Evolutionary conservation across 116 monocot genomes (phyloP), one percentile per base, ranked within the genome.

Genomic region (Posidonia oceanica): DNA sequence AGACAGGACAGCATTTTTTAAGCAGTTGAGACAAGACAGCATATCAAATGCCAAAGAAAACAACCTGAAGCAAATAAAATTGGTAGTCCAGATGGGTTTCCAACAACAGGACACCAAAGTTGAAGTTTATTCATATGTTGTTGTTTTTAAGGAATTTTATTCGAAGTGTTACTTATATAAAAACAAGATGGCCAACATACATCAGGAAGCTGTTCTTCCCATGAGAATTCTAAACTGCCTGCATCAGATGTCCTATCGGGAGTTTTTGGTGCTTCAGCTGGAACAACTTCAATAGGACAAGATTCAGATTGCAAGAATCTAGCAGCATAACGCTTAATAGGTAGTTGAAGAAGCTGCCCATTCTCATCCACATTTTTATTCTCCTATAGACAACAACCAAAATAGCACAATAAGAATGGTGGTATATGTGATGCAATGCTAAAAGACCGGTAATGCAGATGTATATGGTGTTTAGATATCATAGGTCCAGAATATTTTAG

Each of bases 181-280:
- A 29, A 39, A 61, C 36, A 64, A 64, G 39, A 64, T 39, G 16
- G 17, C 15, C 15, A 8, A 8, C 79, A 73, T 91, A 95, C 91
- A 74, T 86, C 84, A 67, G 86, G 81, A 83, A 79, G 78, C 14
- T 83, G 83, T 65, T 84, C 79, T 76, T 84, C 90, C 71, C 63
- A 71, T 13, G 82, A 77, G 18, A 79, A 74, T 79, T 79, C 74
- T 38, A 82, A 63, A 76, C 71, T 81, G 64, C 82, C 86, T 68
- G 71, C 59, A 82, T 86, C 86, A 72, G 71, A 68, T 63, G 72
- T 69, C 55, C 88, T 84, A 58, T 95, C 88, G 74, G 91, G 95
- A 68, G 91, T 91, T 59, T 61, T 65, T 58, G 91, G 95, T 68
- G 91, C 88, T 76, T 91, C 91, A 77, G 84, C 82, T 55, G 77